A percentile compares a stretch with the other conserved stretches of the same genome.
These are phyloP conservation scores for Barnettozyma hawaiiensis DNA, from an alignment of 1,139 yeast genomes.

Conservation along the genomic window DNA sequence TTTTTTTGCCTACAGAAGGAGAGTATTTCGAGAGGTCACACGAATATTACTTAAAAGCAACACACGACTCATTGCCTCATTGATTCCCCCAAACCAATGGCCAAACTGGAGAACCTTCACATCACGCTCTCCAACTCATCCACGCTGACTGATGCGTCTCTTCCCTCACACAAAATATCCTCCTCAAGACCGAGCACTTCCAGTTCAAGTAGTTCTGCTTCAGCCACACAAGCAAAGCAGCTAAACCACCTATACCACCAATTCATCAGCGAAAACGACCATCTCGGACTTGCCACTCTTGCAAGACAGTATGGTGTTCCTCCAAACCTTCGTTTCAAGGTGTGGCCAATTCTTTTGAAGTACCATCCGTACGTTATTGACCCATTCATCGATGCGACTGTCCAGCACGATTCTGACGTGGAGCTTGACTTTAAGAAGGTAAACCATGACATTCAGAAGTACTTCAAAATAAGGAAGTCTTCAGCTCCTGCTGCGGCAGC, in stretches of 20 bases:
- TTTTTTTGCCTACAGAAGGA: too few species aligned
- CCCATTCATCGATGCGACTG: slow-evolving; percentile 62
- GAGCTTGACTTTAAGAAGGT: slow-evolving; percentile 34
- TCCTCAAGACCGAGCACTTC: slow-evolving; percentile 4
- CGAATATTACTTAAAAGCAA: slow-evolving; percentile 4
- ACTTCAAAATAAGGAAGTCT: slow-evolving; percentile 37
- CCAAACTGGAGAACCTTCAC: slow-evolving; percentile 7
- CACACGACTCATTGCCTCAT: slow-evolving; percentile 7
- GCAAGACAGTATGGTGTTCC: slow-evolving; percentile 87
- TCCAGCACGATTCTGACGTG: slow-evolving; percentile 21
- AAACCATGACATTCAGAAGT: slow-evolving; percentile 47
- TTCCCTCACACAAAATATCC: background rate
- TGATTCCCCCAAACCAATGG: slow-evolving; percentile 6
- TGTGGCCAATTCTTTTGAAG: slow-evolving; percentile 80
- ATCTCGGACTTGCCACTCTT: slow-evolving; percentile 54
- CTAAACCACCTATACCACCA: slow-evolving; percentile 12
- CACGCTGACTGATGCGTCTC: slow-evolving; percentile 2
- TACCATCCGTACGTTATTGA: slow-evolving; percentile 80
- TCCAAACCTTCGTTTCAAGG: slow-evolving; percentile 66
- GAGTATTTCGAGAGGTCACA: slow-evolving; percentile 6
- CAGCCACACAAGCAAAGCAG: slow-evolving; percentile 4
- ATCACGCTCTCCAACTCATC: slow-evolving; percentile 9
- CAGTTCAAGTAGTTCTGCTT: slow-evolving; percentile 2
- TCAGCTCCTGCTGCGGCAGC: slow-evolving; percentile 7
- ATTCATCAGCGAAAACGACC: slow-evolving; percentile 30